Percentiles rank a stretch among this genome's conserved stretches.
Conservation (phyloP, 805 yeast species). For the Saccharomycopsis selenospora region DNA sequence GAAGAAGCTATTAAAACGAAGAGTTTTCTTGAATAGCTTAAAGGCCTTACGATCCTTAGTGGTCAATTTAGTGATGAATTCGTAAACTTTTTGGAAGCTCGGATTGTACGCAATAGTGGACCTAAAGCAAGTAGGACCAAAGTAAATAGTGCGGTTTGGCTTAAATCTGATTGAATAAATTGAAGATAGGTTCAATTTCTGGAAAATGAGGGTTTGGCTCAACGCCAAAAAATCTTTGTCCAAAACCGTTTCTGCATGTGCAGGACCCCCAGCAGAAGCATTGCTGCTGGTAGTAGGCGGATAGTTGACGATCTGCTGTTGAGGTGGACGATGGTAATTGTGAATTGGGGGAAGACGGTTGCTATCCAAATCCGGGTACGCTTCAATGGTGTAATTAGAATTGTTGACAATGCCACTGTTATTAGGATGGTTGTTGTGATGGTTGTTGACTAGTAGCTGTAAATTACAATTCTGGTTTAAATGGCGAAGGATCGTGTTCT, state of each 20-base stretch:
- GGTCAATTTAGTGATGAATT: constrained; percentile 15
- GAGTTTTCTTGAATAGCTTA: constrained; percentile 7
- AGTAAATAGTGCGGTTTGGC: constrained; percentile 17
- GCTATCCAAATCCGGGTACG: not conserved
- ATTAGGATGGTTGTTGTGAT: not conserved
- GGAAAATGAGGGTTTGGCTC: constrained; percentile 6
- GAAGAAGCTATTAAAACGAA: constrained; percentile 11
- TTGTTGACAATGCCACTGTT: not conserved
- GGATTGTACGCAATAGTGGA: constrained; percentile 14
- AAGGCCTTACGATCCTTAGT: constrained; percentile 16
- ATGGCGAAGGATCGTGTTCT: constrained; percentile 7
- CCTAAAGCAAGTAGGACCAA: constrained; percentile 21
- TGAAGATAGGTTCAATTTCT: constrained; percentile 3
- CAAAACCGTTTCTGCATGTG: not conserved
- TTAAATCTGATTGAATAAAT: constrained; percentile 13
- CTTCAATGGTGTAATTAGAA: not conserved
- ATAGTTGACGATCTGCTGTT: not conserved
- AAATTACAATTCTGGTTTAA: not conserved
- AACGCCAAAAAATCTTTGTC: not conserved
- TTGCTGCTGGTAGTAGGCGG: no score
- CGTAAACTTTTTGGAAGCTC: constrained; percentile 16
- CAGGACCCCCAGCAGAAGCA: not conserved
- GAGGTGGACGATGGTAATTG: not conserved
- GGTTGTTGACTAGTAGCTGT: not conserved
- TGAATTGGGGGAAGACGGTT: not conserved